phyloP scores from a whole-genome alignment of 495 filamentous ascomycete species.

The Neurospora sp. region DNA sequence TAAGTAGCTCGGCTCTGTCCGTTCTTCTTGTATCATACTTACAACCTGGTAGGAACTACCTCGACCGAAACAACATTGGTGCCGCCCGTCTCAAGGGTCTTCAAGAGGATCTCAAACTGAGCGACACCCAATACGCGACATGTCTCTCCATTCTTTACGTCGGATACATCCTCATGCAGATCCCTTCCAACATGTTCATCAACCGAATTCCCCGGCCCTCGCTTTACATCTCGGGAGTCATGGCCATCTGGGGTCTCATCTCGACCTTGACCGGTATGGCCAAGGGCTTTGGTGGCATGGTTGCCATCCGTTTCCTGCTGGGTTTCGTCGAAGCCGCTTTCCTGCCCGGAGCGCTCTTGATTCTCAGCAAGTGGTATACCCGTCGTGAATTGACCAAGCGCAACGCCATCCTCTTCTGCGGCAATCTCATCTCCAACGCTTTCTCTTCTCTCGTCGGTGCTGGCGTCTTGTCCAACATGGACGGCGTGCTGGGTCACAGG shows the following conservation, averaged over 20 bases:
- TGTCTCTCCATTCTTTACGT: constrained; percentile 36
- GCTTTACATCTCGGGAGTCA: constrained; percentile 40
- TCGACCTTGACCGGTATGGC: constrained; percentile 49
- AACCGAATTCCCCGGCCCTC: constrained; percentile 31
- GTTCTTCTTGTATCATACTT: neutral
- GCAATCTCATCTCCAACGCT: constrained; percentile 49
- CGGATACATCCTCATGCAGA: constrained; percentile 47
- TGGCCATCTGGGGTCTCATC: constrained; percentile 61
- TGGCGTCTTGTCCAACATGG: constrained; percentile 42
- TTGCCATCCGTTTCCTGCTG: constrained; percentile 56
- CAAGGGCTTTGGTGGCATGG: constrained; percentile 49
- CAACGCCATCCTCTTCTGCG: constrained; percentile 53
- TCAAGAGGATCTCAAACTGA: constrained; percentile 28
- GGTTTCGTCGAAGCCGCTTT: constrained; percentile 48
- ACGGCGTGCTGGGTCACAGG: constrained; percentile 32
- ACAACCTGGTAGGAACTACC: constrained; percentile 42
- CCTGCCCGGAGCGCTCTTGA: constrained; percentile 35
- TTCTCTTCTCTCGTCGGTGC: constrained; percentile 54
- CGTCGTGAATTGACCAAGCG: constrained; percentile 39
- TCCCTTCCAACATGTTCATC: constrained; percentile 31
- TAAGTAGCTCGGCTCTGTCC: neutral
- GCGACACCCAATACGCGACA: constrained; percentile 30
- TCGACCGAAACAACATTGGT: constrained; percentile 53
- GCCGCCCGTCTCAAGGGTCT: constrained; percentile 39
- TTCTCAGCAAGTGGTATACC: constrained; percentile 50